A percentile compares a stretch with the other conserved stretches of the same genome.
These are phyloP conservation scores for Urtica urens DNA, from an alignment of 306 rosid species.

Conservation along the genomic window DNA sequence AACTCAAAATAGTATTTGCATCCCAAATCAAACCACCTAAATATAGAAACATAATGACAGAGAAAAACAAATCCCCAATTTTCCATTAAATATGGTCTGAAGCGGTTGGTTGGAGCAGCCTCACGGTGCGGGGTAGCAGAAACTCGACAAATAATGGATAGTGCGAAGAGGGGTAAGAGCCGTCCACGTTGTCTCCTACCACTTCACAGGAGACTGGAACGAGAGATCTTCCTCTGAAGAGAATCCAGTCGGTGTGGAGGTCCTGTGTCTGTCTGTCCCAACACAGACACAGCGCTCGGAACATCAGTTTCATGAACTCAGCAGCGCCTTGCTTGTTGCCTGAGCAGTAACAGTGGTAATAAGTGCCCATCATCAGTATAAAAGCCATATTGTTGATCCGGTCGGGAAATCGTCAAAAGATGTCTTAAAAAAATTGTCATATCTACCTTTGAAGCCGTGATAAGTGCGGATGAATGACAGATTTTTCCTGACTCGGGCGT, in stretches of 20 bases:
- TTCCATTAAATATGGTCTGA: slow-evolving; percentile 37
- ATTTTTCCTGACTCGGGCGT: slow-evolving; percentile 83
- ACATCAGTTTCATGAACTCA: slow-evolving; percentile 75
- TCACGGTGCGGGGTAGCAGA: slow-evolving; percentile 89
- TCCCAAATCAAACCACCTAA: too few relatives aligned
- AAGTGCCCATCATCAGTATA: slow-evolving; percentile 1
- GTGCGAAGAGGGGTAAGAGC: slow-evolving; percentile 84
- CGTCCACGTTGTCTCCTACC: slow-evolving; percentile 74
- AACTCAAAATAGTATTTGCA: too few relatives aligned
- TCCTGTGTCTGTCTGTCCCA: slow-evolving; percentile 99
- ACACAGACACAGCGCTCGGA: slow-evolving; percentile 93
- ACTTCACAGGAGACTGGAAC: slow-evolving; percentile 89
- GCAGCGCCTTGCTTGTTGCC: slow-evolving; percentile 95
- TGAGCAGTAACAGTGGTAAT: slow-evolving; percentile 12
- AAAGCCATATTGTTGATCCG: slow-evolving; percentile 5
- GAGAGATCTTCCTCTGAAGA: slow-evolving; percentile 91
- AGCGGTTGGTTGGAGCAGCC: slow-evolving; percentile 55
- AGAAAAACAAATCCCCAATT: too few relatives aligned
- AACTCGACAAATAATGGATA: slow-evolving; percentile 83
- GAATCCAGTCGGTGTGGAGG: slow-evolving; percentile 94
- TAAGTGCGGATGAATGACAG: slow-evolving; percentile 73
- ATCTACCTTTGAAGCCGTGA: slow-evolving; percentile 98
- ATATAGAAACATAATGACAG: too few relatives aligned
- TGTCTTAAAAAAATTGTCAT: slow-evolving; percentile 1
- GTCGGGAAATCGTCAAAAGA: slow-evolving; percentile 7